A percentile compares a stretch with the other conserved stretches of the same genome.
phyloP scores from a whole-genome alignment of 2,329 filamentous ascomycete species.

The Cordyceps tenuipes region DNA sequence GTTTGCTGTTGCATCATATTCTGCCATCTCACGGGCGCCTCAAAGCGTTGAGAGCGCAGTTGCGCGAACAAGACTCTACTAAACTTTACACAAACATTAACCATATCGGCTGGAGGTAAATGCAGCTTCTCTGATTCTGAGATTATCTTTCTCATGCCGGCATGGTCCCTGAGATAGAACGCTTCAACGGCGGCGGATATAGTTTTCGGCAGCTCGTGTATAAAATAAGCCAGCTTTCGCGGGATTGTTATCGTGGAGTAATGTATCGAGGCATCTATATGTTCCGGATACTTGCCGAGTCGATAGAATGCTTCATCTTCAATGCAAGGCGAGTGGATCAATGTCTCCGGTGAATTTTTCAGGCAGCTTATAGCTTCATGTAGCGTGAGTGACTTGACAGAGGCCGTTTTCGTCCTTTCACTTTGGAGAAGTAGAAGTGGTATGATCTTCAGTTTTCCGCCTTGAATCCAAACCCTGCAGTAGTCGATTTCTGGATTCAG shows the following conservation, averaged over 20 bases:
- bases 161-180: conserved; percentile 84
- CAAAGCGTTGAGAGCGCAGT: conserved; percentile 75
- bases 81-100: conserved; percentile 71
- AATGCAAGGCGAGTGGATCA: conserved; percentile 65
- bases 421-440: conserved; percentile 51
- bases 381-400: conserved; percentile 46
- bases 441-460: conserved; percentile 67
- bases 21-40: conserved; percentile 49
- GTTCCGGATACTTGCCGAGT: conserved; percentile 70
- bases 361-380: conserved; percentile 57
- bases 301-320: conserved; percentile 89
- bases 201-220: conserved; percentile 66
- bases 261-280: conserved; percentile 70
- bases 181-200: conserved; percentile 80
- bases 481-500: conserved; percentile 82
- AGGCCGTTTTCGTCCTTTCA: conserved; percentile 19
- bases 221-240: conserved; percentile 68
- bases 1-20: conserved; percentile 16
- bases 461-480: conserved; percentile 83
- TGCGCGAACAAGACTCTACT: conserved; percentile 89
- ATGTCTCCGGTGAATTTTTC: conserved; percentile 40
- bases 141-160: conserved; percentile 61
- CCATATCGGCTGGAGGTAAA: conserved; percentile 72
- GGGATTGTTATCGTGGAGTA: conserved; percentile 66
- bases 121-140: conserved; percentile 42